Evolutionary conservation across 768 basidiomycete species (phyloP), one percentile per base, ranked within the genome.

Genomic region (Tubosaeta sp.): DNA sequence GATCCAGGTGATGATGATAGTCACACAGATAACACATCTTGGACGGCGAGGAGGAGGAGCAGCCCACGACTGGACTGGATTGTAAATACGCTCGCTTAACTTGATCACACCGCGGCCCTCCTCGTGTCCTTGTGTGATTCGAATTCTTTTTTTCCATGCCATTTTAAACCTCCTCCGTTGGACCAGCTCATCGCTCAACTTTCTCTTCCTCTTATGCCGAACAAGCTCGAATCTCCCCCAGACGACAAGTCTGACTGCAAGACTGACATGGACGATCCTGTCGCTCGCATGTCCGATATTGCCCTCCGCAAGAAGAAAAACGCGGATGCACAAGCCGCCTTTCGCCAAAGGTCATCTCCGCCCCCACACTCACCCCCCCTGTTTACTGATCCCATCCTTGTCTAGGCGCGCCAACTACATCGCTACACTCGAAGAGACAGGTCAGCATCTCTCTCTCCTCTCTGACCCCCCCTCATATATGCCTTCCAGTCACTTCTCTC

Each of bases 281-380:
- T 54, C 26, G 61, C 74, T 42, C 77, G 78, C 56, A 66, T 84
- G 66, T 77, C 84, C 58, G 85, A 88, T 68, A 78, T 85, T 12
- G 83, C 84, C 32, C 75, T 87, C 61, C 75, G 88, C 58, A 90
- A 89, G 74, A 89, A 88, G 76, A 92, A 92, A 74, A 92, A 92
- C 62, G 90, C 90, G 33, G 87, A 91, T 65, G 90, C 90, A 3
- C 90, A 92, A 71, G 89, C 90, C 49, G 88, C 88, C 53, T 91
- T 91, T 69, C 77, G 88, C 57, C 86, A 85, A 45, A 73, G 88
- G 59, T 69, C 45, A 63, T 55, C 56, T 29, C 44, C 31, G 38
- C 43, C 25, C 48, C 34, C n/a, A 17, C 31, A 25, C 22, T 42
- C 19, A 10, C 46, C 51, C 22, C 22, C 46, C 41, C 48, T 31